Evolutionary conservation across 345 rosid species (phyloP).

Genomic region (Excoecaria agallocha): DNA sequence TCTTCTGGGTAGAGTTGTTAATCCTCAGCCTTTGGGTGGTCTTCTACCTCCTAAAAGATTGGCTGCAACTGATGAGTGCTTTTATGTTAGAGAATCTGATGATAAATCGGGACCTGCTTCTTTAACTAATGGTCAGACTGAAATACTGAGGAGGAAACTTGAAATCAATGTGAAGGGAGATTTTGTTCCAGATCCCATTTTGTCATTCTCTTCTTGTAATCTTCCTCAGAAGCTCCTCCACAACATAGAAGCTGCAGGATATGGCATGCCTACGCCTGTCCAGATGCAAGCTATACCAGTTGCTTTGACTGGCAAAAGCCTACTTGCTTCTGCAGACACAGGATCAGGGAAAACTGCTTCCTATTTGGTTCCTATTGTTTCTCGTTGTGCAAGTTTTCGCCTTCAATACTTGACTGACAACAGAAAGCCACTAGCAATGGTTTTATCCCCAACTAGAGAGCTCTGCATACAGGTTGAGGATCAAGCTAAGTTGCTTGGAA

Average conservation of each 20-base stretch:
- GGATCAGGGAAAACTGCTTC: constrained; percentile 94
- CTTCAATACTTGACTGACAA: constrained; percentile 24
- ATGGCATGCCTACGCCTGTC: constrained; percentile 71
- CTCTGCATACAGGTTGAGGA: constrained; percentile 87
- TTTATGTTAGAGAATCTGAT: constrained; percentile 57
- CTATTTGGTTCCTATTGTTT: constrained; percentile 71
- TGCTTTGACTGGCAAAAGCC: constrained; percentile 57
- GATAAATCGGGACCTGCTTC: constrained; percentile 24
- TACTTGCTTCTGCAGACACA: constrained; percentile 83
- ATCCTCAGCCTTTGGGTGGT: constrained; percentile 15
- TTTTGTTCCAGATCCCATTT: constrained; percentile 50
- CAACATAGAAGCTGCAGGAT: constrained; percentile 72
- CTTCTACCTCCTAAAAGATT: constrained; percentile 31
- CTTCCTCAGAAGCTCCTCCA: constrained; percentile 59
- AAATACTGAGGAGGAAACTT: constrained; percentile 61
- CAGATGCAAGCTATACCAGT: constrained; percentile 92
- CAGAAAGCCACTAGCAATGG: constrained; percentile 61
- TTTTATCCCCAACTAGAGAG: constrained; percentile 87
- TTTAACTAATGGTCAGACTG: constrained; percentile 38
- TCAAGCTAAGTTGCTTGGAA: constrained; percentile 87
- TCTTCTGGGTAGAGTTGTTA: constrained; percentile 36
- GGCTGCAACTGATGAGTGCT: constrained; percentile 73
- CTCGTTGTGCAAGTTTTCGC: constrained; percentile 49
- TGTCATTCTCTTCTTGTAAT: constrained; percentile 64
- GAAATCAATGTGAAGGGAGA: constrained; percentile 66